Conservation (phyloP, 139 green algal species). For the Desmodesmus armatus region DNA sequence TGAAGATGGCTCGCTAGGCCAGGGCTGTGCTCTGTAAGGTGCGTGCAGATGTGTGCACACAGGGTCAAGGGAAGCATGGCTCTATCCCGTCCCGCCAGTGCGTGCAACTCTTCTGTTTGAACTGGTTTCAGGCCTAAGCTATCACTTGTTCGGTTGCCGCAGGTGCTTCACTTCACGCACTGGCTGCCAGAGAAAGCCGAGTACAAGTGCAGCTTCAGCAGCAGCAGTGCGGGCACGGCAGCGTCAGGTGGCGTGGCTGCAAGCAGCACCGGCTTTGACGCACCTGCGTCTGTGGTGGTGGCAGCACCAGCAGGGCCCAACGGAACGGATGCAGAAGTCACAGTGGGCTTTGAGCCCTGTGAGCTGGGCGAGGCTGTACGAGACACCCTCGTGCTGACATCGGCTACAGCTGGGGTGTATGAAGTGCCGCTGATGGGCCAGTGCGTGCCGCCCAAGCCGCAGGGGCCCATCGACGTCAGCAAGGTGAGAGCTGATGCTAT, state of each 20-base stretch:
- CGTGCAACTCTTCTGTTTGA: neutral
- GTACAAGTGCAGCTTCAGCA: slow-evolving; percentile 74
- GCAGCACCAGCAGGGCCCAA: slow-evolving; percentile 46
- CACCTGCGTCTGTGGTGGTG: slow-evolving; percentile 41
- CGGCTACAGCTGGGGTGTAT: slow-evolving; percentile 67
- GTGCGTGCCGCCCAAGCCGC: slow-evolving; percentile 79
- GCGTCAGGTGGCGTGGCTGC: neutral
- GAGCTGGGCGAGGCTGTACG: slow-evolving; percentile 70
- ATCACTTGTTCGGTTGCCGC: neutral
- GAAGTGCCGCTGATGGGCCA: slow-evolving; percentile 74
- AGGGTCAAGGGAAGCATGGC: neutral
- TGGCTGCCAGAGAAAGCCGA: slow-evolving; percentile 77
- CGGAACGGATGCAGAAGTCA: slow-evolving; percentile 70
- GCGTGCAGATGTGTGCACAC: neutral
- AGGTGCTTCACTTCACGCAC: slow-evolving; percentile 79
- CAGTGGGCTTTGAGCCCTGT: slow-evolving; percentile 81
- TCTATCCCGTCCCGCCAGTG: neutral
- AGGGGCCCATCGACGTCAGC: slow-evolving; percentile 74
- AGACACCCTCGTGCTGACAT: slow-evolving; percentile 71
- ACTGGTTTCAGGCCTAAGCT: too few species aligned
- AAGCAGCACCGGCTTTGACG: slow-evolving; percentile 59
- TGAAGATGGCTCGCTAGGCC: too few species aligned
- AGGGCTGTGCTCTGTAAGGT: neutral
- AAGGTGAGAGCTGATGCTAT: too few species aligned
- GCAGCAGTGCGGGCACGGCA: slow-evolving; percentile 23